Conservation (phyloP, 768 basidiomycete species). For the Termitomyces sp. region DNA sequence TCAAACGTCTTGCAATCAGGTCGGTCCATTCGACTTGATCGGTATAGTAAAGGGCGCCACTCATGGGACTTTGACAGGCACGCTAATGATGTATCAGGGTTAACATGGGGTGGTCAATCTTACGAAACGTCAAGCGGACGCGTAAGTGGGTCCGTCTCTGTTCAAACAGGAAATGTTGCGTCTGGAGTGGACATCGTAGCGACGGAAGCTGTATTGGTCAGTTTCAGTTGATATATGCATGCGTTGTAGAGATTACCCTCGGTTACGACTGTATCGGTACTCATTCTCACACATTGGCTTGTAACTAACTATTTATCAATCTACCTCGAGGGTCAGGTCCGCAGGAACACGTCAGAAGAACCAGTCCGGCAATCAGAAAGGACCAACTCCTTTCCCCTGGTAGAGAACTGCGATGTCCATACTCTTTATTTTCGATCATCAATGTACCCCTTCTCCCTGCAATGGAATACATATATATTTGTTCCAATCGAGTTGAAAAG, state of each 20-base stretch:
- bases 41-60: neutral
- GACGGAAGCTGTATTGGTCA: slow-evolving; percentile 42
- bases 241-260: neutral
- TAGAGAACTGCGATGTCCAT: neutral
- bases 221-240: slow-evolving; percentile 1
- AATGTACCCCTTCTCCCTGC: slow-evolving; percentile 1
- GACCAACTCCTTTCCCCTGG: neutral
- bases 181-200: slow-evolving; percentile 40
- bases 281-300: neutral
- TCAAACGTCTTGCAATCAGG: slow-evolving; percentile 47
- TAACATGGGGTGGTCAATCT: slow-evolving; percentile 54
- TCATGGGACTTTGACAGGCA: slow-evolving; percentile 23
- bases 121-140: slow-evolving; percentile 45
- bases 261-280: neutral
- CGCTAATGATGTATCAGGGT: slow-evolving; percentile 43
- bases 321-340: neutral
- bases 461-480: neutral
- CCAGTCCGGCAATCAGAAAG: slow-evolving; percentile 1
- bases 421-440: neutral
- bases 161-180: slow-evolving; percentile 22
- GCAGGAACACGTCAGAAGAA: neutral
- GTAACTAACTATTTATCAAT: neutral
- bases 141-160: slow-evolving; percentile 27
- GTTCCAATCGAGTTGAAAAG: neutral
- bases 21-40: slow-evolving; percentile 18